phyloP scores from a whole-genome alignment of 1,284 basidiomycete species.

The Cutaneotrichosporon arboriforme region DNA sequence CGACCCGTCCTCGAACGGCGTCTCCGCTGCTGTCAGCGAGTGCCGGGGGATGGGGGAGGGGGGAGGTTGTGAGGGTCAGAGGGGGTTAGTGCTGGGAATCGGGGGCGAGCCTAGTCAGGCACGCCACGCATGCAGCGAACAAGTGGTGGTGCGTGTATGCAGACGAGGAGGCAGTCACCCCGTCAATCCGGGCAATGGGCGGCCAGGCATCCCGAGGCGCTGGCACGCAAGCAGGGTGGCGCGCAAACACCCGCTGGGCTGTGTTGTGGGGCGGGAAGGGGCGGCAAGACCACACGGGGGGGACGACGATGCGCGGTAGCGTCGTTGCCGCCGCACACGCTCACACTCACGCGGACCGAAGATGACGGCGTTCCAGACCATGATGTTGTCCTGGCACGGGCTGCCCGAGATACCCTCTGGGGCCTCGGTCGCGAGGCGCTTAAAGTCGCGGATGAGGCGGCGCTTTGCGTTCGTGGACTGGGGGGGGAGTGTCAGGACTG shows the following conservation, averaged over 20 bases:
- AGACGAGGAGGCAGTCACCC: no score
- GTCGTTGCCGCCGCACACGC: no score
- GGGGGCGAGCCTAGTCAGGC: no score
- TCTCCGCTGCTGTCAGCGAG: conserved; percentile 64
- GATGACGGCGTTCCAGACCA: conserved; percentile 99
- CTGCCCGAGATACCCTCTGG: conserved; percentile 94
- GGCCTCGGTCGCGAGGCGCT: conserved; percentile 86
- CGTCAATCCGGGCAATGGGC: no score
- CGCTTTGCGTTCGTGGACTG: conserved; percentile 81
- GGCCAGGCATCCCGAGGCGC: no score
- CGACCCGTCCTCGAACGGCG: conserved; percentile 97
- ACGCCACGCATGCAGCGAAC: neutral
- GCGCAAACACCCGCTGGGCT: no score
- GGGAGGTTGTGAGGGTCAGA: neutral
- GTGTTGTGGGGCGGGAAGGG: no score
- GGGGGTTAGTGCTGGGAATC: neutral
- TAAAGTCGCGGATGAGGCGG: conserved; percentile 92
- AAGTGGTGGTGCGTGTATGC: neutral
- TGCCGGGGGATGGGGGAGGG: conserved; percentile 6
- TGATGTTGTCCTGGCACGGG: conserved; percentile 95
- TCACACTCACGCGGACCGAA: conserved; percentile 91
- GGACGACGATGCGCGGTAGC: no score
- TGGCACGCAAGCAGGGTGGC: no score
- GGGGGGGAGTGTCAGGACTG: no score
- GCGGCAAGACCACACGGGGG: no score